Percentiles rank a stretch among this genome's conserved stretches.
phyloP scores from a whole-genome alignment of 805 yeast genomes.

The Sugiyamaella valdiviana region DNA sequence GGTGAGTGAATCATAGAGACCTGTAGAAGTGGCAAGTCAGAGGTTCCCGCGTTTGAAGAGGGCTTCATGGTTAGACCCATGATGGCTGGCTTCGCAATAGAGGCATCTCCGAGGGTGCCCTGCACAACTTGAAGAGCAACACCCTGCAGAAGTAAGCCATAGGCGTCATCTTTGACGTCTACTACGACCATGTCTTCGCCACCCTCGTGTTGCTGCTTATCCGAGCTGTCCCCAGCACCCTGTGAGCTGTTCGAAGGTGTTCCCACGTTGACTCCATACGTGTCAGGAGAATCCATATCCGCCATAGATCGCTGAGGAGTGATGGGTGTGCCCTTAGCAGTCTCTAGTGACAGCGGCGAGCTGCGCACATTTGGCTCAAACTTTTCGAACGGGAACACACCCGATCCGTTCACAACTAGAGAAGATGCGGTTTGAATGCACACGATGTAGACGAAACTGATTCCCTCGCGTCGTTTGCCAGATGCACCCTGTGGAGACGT shows the following conservation, averaged over 20 bases:
- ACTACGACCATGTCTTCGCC: constrained; percentile 23
- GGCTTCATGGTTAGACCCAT: constrained; percentile 23
- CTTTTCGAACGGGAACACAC: constrained; percentile 16
- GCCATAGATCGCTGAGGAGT: constrained; percentile 21
- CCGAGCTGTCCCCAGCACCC: neutral
- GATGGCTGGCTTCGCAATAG: constrained; percentile 11
- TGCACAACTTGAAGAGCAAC: neutral
- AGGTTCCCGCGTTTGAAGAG: constrained; percentile 3
- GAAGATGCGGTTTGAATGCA: constrained; percentile 15
- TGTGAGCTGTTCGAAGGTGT: constrained; percentile 15
- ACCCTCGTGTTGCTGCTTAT: constrained; percentile 8
- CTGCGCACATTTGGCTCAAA: neutral
- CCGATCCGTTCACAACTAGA: constrained; percentile 11
- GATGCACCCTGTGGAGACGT: neutral
- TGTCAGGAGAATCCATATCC: constrained; percentile 29
- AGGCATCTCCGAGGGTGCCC: neutral
- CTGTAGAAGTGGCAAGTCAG: constrained; percentile 15
- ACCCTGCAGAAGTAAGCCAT: constrained; percentile 22
- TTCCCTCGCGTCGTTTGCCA: neutral
- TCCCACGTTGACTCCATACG: constrained; percentile 17
- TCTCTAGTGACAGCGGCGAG: neutral
- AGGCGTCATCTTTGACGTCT: constrained; percentile 28
- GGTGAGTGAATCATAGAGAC: constrained; percentile 25
- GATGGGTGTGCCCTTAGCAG: constrained; percentile 13
- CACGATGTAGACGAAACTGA: constrained; percentile 12